Base-by-base conservation (phyloP, 2,329 filamentous ascomycete species). In the Fusarium guadeloupense region DNA sequence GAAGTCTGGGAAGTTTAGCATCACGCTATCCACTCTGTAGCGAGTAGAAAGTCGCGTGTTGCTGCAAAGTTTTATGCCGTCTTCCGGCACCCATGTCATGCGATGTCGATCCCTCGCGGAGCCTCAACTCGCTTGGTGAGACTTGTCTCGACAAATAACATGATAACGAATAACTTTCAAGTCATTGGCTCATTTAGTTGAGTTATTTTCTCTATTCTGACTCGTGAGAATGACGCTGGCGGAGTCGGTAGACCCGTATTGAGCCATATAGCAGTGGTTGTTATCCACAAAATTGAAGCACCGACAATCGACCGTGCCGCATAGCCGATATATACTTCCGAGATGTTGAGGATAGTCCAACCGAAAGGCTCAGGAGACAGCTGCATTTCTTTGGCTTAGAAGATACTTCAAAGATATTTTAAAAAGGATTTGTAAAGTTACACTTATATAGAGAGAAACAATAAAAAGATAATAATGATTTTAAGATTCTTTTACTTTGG, bases 291-390 rank as follows among this genome's bases (percentile, higher is more conserved):
- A 9, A 30, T 5, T 4, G 26, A 34, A 60, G 30, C 50, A 45
- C 60, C 60, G 60, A 64, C 52, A 64, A 64, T 26, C 54, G 34
- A 64, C 60, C 60, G 60, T 64, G 60, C 60, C 60, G 60, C 35
- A 39, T 64, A 61, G 35, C 60, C 60, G 60, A 16, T 14, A 16
- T 14, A 39, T 47, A 56, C 33, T 44, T 33, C 19, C 34, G 35
- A 25, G 26, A 34, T 31, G 19, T n/a, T 17, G 21, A 21, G 28
- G 9, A n/a, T 20, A 14, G 28, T 19, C 26, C 41, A 25, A 33
- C 34, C 20, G 10, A 12, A 31, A 19, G 12, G n/a, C 20, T 10
- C 7, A 26, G 7, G 13, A 26, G 6, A 10, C 3, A 26, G 25
- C 7, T 10, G 10, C 25, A 10, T 13, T 9, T 26, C 23, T 26